These are phyloP conservation scores for Mucor velutinosus DNA, from an alignment of 371 early-diverging fungal genomes.

Conservation along the genomic window DNA sequence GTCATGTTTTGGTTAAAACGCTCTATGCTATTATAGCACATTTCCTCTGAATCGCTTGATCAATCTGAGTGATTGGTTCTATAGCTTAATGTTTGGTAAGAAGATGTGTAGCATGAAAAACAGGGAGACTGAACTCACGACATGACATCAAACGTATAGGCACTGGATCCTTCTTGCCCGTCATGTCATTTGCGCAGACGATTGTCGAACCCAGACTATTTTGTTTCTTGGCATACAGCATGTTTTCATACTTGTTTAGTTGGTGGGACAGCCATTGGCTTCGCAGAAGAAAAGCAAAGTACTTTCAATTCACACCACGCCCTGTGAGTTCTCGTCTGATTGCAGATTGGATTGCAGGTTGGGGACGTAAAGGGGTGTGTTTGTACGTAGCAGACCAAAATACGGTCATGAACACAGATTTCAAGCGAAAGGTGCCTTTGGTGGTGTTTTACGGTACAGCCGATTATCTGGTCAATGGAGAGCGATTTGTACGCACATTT, in stretches of 20 bases:
- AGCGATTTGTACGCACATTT: constrained; percentile 42
- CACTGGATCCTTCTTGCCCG: constrained; percentile 43
- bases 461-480: constrained; percentile 58
- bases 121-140: not conserved
- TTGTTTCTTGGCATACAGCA: constrained; percentile 48
- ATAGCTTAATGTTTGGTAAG: constrained; percentile 39
- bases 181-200: constrained; percentile 49
- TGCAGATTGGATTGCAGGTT: constrained; percentile 53
- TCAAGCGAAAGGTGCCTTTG: constrained; percentile 33
- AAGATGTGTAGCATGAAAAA: not conserved
- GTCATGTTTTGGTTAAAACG: not conserved
- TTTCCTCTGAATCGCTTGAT: constrained; percentile 36
- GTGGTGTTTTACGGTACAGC: constrained; percentile 55
- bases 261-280: constrained; percentile 68
- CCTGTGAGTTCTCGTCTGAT: constrained; percentile 52
- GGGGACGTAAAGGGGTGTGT: constrained; percentile 51
- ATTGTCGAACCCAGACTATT: constrained; percentile 29
- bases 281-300: constrained; percentile 45
- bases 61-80: constrained; percentile 27
- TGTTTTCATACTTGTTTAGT: constrained; percentile 60
- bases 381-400: constrained; percentile 25
- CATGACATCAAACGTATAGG: constrained; percentile 29
- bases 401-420: not conserved
- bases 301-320: constrained; percentile 65
- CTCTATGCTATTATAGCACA: constrained; percentile 19